These are phyloP conservation scores for Keithomyces neogunnii DNA, from an alignment of 2,329 filamentous ascomycete genomes.

Conservation along the genomic window DNA sequence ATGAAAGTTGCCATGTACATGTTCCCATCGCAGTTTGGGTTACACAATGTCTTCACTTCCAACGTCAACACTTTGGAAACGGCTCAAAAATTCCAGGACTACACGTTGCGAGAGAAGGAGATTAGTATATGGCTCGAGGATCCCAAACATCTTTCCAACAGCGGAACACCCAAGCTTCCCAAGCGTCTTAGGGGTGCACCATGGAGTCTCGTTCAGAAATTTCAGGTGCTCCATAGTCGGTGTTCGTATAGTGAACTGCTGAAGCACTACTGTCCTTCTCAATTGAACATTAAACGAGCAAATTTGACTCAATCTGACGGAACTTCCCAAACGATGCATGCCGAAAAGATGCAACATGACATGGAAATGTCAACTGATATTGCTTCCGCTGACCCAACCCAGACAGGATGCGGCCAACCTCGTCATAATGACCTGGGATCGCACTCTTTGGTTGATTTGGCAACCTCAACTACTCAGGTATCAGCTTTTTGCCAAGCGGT, in stretches of 20 bases:
- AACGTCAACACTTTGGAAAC: slow-evolving; percentile 56
- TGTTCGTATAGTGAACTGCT: slow-evolving; percentile 78
- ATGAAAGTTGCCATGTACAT: slow-evolving; percentile 81
- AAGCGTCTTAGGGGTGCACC: slow-evolving; percentile 60
- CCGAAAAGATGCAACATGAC: not conserved
- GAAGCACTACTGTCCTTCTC: slow-evolving; percentile 66
- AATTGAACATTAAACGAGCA: slow-evolving; percentile 14
- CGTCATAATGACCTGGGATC: slow-evolving; percentile 1
- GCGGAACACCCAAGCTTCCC: slow-evolving; percentile 35
- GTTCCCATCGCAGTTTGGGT: slow-evolving; percentile 80
- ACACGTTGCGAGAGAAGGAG: slow-evolving; percentile 77
- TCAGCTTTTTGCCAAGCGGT: slow-evolving; percentile 82
- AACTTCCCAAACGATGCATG: not conserved
- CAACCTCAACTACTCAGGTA: slow-evolving; percentile 59
- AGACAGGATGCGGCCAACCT: not conserved
- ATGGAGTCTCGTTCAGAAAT: slow-evolving; percentile 50
- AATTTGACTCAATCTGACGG: not conserved
- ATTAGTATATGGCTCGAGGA: slow-evolving; percentile 36
- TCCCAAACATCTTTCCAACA: slow-evolving; percentile 7
- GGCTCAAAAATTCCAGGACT: slow-evolving; percentile 70
- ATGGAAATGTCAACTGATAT: not conserved
- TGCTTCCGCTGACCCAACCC: not conserved
- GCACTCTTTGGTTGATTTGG: slow-evolving; percentile 52
- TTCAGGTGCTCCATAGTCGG: slow-evolving; percentile 62
- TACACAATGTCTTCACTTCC: slow-evolving; percentile 89